Evolutionary conservation across 225 moss, liverwort and hornwort genomes (phyloP).

Genomic region (Polytrichum formosum): DNA sequence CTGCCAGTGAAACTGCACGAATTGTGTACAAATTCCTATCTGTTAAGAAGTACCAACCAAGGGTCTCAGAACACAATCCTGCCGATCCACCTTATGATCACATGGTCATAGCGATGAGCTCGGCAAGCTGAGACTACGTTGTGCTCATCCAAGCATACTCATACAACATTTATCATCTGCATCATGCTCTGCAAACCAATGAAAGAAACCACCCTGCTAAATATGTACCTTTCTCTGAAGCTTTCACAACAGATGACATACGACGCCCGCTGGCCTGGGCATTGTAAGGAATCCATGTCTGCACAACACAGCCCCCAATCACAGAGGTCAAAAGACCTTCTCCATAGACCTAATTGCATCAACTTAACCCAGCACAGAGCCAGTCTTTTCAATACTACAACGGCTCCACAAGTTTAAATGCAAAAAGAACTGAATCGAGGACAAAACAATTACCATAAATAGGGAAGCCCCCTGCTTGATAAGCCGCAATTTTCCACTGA

Average conservation of each 20-base stretch:
- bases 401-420: background rate
- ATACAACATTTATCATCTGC: background rate
- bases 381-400: too few relatives aligned
- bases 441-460: slow-evolving; percentile 55
- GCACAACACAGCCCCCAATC: slow-evolving; percentile 12
- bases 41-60: slow-evolving; percentile 59
- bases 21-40: slow-evolving; percentile 99
- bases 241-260: slow-evolving; percentile 32
- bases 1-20: slow-evolving; percentile 92
- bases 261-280: slow-evolving; percentile 54
- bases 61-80: slow-evolving; percentile 29
- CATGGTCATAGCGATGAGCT: too few relatives aligned
- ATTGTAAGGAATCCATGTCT: slow-evolving; percentile 95
- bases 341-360: too few relatives aligned
- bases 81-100: slow-evolving; percentile 9
- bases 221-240: slow-evolving; percentile 68
- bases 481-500: slow-evolving; percentile 87
- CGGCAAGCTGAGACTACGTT: too few relatives aligned
- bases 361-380: too few relatives aligned
- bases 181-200: background rate
- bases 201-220: too few relatives aligned
- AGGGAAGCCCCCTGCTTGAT: slow-evolving; percentile 90
- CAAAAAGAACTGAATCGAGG: background rate
- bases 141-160: background rate
- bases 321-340: too few relatives aligned